Evolutionary conservation across 2,329 filamentous ascomycete genomes (phyloP), one percentile per base, ranked within the genome.

Genomic region (Escovopsis sp.): DNA sequence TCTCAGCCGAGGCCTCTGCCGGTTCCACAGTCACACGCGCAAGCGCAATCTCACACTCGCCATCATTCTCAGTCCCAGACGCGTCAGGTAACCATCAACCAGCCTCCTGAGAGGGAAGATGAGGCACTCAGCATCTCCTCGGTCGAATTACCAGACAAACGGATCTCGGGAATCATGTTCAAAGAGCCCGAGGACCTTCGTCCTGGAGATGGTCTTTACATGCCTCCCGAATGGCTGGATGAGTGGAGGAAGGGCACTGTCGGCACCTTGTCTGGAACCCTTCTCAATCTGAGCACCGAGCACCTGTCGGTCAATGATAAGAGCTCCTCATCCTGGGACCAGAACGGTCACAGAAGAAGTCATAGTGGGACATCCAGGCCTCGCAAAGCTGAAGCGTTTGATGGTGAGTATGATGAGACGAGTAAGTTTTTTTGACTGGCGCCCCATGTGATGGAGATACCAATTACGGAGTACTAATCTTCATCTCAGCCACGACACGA

Each of bases 271-370:
- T 66, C 68, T 1, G 70, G 73, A 2, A 57, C 66, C 1, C 61
- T 83, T 40, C 68, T 85, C 28, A 75, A 84, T 45, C 69, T 84
- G 30, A 66, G 69, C 44, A 54, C 59, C 33, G 12, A 23, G 8
- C 39, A 41, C 12, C n/a, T 40, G 6, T 35, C 34, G 6, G 15
- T 26, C 11, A 51, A 54, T 28, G 73, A 77, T 36, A 71, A 65
- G 47, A 67, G 67, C 47, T 72, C 72, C 49, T 66, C 83, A 2
- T 93, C 85, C 85, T 91, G 86, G 85, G 86, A 93, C 2, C 43
- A 69, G 41, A 67, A 62, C 28, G 65, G 63, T 44, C 69, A 57
- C 47, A 63, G 61, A 46, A 66, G 68, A 51, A 61, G 63, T 53
- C 70, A 61, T 43, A 67, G 70, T 47, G 59, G 63, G 42, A 54